phyloP scores from a whole-genome alignment of 2,329 filamentous ascomycete species.

The Lomentospora prolificans region DNA sequence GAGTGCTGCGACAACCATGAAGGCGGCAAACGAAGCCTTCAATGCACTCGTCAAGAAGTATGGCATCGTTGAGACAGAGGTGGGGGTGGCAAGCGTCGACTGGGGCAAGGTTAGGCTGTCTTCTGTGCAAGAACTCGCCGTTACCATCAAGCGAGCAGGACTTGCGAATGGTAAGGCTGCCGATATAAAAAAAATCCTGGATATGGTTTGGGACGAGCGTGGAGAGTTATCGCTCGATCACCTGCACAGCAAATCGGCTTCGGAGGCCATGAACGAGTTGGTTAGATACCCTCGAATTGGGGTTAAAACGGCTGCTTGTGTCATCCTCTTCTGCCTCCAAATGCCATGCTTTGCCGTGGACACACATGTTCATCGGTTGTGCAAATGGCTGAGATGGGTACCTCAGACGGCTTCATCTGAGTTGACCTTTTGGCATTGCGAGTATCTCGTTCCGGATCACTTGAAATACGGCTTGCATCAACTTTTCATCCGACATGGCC shows the following conservation, averaged over 20 bases:
- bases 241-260: conserved; percentile 31
- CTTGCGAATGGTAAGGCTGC: conserved; percentile 61
- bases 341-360: conserved; percentile 47
- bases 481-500: conserved; percentile 43
- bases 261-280: conserved; percentile 41
- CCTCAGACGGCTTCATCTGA: conserved; percentile 38
- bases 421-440: conserved; percentile 41
- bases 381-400: conserved; percentile 43
- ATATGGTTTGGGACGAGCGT: conserved; percentile 59
- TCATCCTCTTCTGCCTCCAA: conserved; percentile 45
- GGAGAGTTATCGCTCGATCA: conserved; percentile 49
- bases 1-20: conserved; percentile 39
- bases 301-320: conserved; percentile 47
- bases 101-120: conserved; percentile 62
- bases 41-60: conserved; percentile 53
- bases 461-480: conserved; percentile 47
- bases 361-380: conserved; percentile 44
- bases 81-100: conserved; percentile 62
- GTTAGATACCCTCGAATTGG: conserved; percentile 42
- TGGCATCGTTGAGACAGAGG: conserved; percentile 49
- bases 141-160: conserved; percentile 62
- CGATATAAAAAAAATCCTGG: conserved; percentile 63
- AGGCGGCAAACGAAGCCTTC: conserved; percentile 53
- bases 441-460: conserved; percentile 38
- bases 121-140: conserved; percentile 48